Evolutionary conservation across 306 rosid genomes (phyloP).

Genomic region (Trifolium repens): DNA sequence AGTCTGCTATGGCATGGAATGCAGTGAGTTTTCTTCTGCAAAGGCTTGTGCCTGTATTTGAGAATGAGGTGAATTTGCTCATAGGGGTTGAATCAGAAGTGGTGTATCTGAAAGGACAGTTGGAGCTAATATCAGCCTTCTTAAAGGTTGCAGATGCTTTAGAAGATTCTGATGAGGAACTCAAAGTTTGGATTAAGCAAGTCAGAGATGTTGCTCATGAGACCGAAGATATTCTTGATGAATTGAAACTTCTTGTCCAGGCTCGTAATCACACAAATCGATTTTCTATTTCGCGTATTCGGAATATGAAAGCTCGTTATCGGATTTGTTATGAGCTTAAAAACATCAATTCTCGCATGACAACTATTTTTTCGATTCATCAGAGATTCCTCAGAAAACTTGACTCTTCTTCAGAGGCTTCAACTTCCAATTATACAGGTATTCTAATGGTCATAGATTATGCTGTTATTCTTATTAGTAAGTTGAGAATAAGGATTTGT

Average conservation of each 20-base stretch:
- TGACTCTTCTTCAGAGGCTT: constrained; percentile 43
- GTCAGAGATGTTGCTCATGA: constrained; percentile 54
- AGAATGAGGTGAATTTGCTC: constrained; percentile 39
- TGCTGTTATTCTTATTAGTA: not conserved
- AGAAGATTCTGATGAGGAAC: constrained; percentile 49
- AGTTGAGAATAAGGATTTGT: no score
- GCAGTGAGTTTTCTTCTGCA: constrained; percentile 44
- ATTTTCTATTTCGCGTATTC: constrained; percentile 35
- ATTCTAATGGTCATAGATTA: not conserved
- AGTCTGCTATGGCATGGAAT: constrained; percentile 46
- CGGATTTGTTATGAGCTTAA: constrained; percentile 45
- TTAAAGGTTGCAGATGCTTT: constrained; percentile 52
- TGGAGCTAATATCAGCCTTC: constrained; percentile 50
- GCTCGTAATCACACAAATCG: constrained; percentile 23
- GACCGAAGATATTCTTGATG: constrained; percentile 55
- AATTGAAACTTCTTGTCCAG: constrained; percentile 37
- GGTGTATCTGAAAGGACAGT: constrained; percentile 34
- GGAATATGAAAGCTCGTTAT: constrained; percentile 48
- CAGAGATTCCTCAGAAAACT: constrained; percentile 38
- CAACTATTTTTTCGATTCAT: constrained; percentile 21
- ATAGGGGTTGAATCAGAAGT: constrained; percentile 41
- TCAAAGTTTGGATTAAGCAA: constrained; percentile 56
- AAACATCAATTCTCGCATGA: constrained; percentile 43
- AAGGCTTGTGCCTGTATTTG: constrained; percentile 38
- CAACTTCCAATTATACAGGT: constrained; percentile 47